Percentiles rank a stretch among this genome's conserved stretches.
Conservation (phyloP, 2,329 filamentous ascomycete genomes). For the Cladosporium velox region DNA sequence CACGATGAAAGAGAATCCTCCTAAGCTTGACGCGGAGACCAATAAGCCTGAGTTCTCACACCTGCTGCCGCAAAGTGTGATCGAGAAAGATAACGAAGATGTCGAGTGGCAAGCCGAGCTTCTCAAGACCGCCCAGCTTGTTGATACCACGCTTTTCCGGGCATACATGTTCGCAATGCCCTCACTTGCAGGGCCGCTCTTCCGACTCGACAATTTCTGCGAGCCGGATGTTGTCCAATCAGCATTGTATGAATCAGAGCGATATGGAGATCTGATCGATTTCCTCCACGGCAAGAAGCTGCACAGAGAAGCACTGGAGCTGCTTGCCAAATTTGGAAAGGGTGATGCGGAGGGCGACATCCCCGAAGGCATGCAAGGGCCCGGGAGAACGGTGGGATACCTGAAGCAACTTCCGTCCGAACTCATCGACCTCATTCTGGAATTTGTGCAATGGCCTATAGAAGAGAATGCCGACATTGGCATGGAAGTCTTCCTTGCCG, state of each 20-base stretch:
- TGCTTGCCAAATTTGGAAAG: constrained; percentile 78
- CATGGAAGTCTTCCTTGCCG: constrained; percentile 91
- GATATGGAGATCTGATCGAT: constrained; percentile 94
- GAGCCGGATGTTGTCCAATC: constrained; percentile 95
- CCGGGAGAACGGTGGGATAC: constrained; percentile 81
- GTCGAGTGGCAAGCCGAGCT: constrained; percentile 70
- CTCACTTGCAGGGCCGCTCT: constrained; percentile 80
- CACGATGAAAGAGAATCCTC: constrained; percentile 58
- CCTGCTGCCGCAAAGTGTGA: constrained; percentile 36
- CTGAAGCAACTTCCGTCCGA: constrained; percentile 86
- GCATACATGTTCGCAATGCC: constrained; percentile 93
- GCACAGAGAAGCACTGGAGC: constrained; percentile 80
- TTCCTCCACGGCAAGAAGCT: constrained; percentile 95
- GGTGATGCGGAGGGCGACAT: constrained; percentile 50
- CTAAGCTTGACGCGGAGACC: constrained; percentile 41
- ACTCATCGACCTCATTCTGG: constrained; percentile 84
- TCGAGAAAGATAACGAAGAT: constrained; percentile 37
- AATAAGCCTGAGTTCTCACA: constrained; percentile 48
- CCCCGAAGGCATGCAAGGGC: constrained; percentile 68
- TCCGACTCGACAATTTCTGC: constrained; percentile 95
- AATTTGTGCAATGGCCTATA: constrained; percentile 89
- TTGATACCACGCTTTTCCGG: constrained; percentile 92
- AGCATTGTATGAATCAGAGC: constrained; percentile 80
- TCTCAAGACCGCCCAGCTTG: constrained; percentile 73
- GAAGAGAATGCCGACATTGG: constrained; percentile 69